Evolutionary conservation across 169 alveolate genomes (phyloP), one percentile per base, ranked within the genome.

Genomic region (Plasmodium vivax): DNA sequence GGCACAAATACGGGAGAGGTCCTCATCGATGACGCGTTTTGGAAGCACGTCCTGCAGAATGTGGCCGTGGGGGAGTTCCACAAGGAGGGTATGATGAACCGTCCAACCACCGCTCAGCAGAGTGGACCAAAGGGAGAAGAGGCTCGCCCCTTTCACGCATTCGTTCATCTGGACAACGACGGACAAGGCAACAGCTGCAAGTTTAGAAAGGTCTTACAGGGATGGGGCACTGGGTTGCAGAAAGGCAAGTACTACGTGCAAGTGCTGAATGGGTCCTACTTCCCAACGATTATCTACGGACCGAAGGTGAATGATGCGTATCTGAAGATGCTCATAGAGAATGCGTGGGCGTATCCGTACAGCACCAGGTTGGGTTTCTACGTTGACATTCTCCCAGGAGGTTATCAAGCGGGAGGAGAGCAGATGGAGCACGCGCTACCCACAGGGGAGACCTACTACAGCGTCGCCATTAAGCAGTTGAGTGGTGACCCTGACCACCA

Each of bases 221-320:
- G 92, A 19, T 16, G 19, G 19, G 51, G n/a, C 7, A 41, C 72
- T 19, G 82, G 72, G 10, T 58, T 58, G 43, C 2, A 27, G 12
- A 34, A 56, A 2, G 92, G 92, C 12, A 23, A 36, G 10, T 83
- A 83, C 73, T 36, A n/a, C 6, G 82, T 83, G 68, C 36, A 68
- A 5, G 92, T 83, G 1, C 23, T 58, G 58, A 83, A 83, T 41
- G 92, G 81, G 30, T 56, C 72, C 19, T 83, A 83, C 47, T 19
- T 58, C 45, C 23, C 47, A 83, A 62, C 92, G 1, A 32, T 16
- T 2, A 5, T 83, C 1, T 8, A 30, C 23, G 92, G 92, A 5
- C 72, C 92, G 27, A 14, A 16, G n/a, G 43, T 83, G 16, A 62
- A 34, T 27, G 38, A 62, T 23, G 81, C 62, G 7, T 32, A 83